phyloP scores from a whole-genome alignment of 768 basidiomycete genomes.

The Amyloporia xantha region DNA sequence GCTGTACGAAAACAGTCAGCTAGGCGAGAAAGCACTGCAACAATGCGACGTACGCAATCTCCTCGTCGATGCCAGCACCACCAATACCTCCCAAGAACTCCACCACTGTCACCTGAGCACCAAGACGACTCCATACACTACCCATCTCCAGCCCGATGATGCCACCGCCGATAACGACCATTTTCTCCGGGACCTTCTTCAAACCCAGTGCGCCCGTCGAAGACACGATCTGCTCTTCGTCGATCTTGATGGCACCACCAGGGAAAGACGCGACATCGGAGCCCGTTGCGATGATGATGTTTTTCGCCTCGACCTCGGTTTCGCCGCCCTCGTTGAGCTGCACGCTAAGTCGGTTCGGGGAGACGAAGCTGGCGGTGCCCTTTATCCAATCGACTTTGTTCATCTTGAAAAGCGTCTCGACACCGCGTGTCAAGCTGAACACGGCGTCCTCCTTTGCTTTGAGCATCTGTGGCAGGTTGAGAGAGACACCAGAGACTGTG shows the following conservation, averaged over 20 bases:
- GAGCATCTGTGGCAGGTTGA: conserved; percentile 91
- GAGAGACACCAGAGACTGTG: conserved; percentile 45
- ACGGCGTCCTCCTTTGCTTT: conserved; percentile 88
- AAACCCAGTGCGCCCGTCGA: conserved; percentile 90
- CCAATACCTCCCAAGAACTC: conserved; percentile 91
- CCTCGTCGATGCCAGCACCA: conserved; percentile 92
- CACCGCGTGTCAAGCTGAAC: conserved; percentile 78
- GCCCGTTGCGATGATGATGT: conserved; percentile 94
- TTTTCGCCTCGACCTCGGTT: conserved; percentile 84
- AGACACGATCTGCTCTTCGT: conserved; percentile 94
- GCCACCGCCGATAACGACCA: conserved; percentile 97
- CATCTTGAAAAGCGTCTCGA: conserved; percentile 92
- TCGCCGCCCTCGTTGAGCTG: conserved; percentile 78
- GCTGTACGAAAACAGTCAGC: conserved; percentile 31
- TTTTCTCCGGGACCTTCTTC: conserved; percentile 87
- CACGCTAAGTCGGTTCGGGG: conserved; percentile 68
- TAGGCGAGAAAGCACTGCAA: neutral
- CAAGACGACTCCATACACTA: conserved; percentile 94
- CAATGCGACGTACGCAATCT: conserved; percentile 66
- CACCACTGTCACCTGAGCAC: conserved; percentile 93
- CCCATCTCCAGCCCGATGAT: conserved; percentile 98
- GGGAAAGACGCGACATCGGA: conserved; percentile 97
- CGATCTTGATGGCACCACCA: conserved; percentile 85
- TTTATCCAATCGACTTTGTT: conserved; percentile 99
- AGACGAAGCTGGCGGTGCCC: conserved; percentile 83